These are phyloP conservation scores for Colletotrichum sp. DNA, from an alignment of 2,329 filamentous ascomycete genomes.

Conservation along the genomic window DNA sequence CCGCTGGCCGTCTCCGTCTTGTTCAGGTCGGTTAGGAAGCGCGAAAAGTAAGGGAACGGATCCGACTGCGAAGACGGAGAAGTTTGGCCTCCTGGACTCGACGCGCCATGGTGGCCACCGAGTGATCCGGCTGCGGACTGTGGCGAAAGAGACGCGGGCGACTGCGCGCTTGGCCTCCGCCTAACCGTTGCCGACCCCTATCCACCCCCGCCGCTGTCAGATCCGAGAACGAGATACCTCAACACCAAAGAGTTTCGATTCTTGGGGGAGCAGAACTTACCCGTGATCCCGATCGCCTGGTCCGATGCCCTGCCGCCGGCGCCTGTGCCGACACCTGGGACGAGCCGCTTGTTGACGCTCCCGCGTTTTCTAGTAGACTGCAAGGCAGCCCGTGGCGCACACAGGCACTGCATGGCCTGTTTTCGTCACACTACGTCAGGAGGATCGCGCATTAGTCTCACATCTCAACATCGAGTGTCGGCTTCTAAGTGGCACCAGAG, in stretches of 20 bases:
- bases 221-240: background rate
- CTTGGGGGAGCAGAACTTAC: background rate
- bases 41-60: slow-evolving; percentile 26
- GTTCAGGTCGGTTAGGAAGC: slow-evolving; percentile 26
- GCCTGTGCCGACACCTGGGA: background rate
- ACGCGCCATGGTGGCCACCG: background rate
- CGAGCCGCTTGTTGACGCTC: background rate
- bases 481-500: background rate
- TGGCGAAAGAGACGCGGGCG: slow-evolving; percentile 8
- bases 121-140: slow-evolving; percentile 8
- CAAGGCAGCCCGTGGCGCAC: slow-evolving; percentile 38
- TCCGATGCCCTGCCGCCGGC: background rate
- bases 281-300: slow-evolving; percentile 1
- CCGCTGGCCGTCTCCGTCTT: slow-evolving; percentile 23
- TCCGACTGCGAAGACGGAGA: slow-evolving; percentile 7
- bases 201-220: background rate
- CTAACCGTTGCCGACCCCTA: background rate
- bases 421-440: slow-evolving; percentile 40
- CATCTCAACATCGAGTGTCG: background rate
- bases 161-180: slow-evolving; percentile 14
- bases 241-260: background rate
- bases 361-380: slow-evolving; percentile 22
- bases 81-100: background rate
- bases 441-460: background rate
- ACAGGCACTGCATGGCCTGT: slow-evolving; percentile 41